Conservation (phyloP, 2,329 filamentous ascomycete genomes). For the Pseudogymnoascus sp. region DNA sequence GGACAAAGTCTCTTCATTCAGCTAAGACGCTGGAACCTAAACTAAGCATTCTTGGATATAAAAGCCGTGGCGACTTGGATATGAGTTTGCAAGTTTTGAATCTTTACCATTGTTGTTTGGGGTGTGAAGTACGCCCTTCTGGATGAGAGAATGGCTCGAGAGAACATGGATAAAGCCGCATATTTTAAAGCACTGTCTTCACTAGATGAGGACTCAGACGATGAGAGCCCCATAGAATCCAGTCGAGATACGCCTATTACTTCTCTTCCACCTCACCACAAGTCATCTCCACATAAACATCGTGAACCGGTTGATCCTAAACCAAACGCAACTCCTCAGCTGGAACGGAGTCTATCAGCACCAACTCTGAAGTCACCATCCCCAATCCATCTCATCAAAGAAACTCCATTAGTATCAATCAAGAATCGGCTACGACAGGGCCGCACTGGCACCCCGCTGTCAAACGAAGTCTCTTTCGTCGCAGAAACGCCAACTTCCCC, state of each 20-base stretch:
- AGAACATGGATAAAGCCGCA: slow-evolving; percentile 11
- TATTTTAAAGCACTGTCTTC: slow-evolving; percentile 25
- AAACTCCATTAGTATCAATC: slow-evolving; percentile 3
- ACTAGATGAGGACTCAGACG: slow-evolving; percentile 25
- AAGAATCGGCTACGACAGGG: not conserved
- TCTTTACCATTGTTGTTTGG: not conserved
- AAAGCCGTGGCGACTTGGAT: not conserved
- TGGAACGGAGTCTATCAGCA: slow-evolving; percentile 11
- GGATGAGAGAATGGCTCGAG: not conserved
- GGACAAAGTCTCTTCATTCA: not conserved
- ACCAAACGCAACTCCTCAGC: not conserved
- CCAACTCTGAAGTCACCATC: slow-evolving; percentile 8
- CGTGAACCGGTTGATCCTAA: slow-evolving; percentile 23
- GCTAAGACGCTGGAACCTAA: slow-evolving; percentile 7
- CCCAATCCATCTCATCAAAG: not conserved
- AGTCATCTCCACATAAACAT: slow-evolving; percentile 32
- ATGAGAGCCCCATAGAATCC: slow-evolving; percentile 20
- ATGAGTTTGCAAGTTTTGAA: slow-evolving; percentile 5
- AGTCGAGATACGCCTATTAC: not conserved
- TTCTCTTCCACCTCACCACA: slow-evolving; percentile 33
- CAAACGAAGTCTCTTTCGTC: slow-evolving; percentile 10
- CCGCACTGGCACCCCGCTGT: not conserved
- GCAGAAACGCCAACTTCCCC: slow-evolving; percentile 19
- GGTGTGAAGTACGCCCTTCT: not conserved
- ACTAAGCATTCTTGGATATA: slow-evolving; percentile 9